Evolutionary conservation across 495 filamentous ascomycete genomes (phyloP).

Genomic region (Penicillium maclennaniae): DNA sequence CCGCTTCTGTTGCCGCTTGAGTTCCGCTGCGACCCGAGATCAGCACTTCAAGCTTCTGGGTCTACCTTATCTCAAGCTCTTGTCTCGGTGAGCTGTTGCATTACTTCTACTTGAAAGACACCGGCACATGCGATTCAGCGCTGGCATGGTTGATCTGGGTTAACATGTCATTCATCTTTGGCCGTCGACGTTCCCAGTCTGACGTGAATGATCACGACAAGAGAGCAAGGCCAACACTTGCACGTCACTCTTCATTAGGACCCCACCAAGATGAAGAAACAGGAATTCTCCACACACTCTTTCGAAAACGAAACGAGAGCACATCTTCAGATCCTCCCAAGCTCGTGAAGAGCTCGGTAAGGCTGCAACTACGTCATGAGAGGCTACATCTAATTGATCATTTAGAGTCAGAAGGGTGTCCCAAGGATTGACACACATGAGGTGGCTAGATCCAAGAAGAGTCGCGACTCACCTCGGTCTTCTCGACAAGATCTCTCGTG

Average conservation of each 20-base stretch:
- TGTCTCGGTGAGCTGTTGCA: neutral
- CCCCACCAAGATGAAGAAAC: conserved; percentile 3
- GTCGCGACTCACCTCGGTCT: neutral
- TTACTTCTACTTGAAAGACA: neutral
- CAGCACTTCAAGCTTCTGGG: conserved; percentile 6
- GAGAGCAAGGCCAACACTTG: neutral
- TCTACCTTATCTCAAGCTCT: conserved; percentile 7
- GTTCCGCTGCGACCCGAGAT: conserved; percentile 23
- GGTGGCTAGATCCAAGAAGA: neutral
- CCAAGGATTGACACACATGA: neutral
- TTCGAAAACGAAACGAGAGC: conserved; percentile 23
- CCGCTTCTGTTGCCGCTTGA: conserved; percentile 8
- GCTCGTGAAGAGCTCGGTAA: neutral
- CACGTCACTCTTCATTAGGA: conserved; percentile 4
- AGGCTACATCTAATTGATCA: neutral
- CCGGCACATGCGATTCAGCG: neutral
- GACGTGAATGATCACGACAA: conserved; percentile 11
- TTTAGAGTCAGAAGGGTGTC: neutral
- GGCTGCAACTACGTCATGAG: neutral
- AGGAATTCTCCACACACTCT: conserved; percentile 27
- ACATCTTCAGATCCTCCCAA: neutral
- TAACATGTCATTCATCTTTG: conserved; percentile 21
- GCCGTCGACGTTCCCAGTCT: conserved; percentile 21
- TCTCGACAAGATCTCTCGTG: conserved; percentile 1
- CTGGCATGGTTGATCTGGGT: neutral